Evolutionary conservation across 1,284 basidiomycete genomes (phyloP).

Genomic region (Sanghuangporus baumii): DNA sequence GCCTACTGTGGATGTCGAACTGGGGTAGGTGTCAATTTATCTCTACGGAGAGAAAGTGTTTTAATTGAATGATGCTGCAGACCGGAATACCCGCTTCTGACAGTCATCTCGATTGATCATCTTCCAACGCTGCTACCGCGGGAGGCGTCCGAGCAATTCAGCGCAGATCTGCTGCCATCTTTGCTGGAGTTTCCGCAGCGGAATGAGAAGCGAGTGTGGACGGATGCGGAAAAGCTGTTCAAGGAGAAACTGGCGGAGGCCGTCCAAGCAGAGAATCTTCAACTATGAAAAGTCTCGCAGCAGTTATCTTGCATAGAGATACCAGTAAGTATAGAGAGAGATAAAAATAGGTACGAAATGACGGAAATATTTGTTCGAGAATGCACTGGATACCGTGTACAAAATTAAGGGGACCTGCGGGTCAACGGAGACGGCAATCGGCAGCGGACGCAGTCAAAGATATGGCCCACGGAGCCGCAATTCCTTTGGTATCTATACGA

Average conservation of each 20-base stretch:
- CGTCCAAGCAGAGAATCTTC: constrained; percentile 32
- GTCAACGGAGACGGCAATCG: neutral
- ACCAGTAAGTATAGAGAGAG: neutral
- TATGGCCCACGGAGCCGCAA: neutral
- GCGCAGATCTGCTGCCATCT: constrained; percentile 83
- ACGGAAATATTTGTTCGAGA: neutral
- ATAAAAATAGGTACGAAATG: neutral
- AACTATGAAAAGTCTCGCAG: neutral
- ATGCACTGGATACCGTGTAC: neutral
- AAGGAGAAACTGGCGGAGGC: constrained; percentile 72
- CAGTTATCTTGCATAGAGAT: too few species aligned
- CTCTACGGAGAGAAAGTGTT: neutral
- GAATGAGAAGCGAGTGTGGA: constrained; percentile 76
- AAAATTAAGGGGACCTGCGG: neutral
- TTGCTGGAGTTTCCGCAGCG: constrained; percentile 74
- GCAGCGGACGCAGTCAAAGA: neutral
- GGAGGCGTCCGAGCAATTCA: constrained; percentile 97
- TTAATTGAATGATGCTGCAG: constrained; percentile 28
- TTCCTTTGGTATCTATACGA: neutral
- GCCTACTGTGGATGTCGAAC: constrained; percentile 86
- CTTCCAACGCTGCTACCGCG: constrained; percentile 93
- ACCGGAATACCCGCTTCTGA: constrained; percentile 58
- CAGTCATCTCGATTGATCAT: constrained; percentile 96
- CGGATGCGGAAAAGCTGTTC: constrained; percentile 85
- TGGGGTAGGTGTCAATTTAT: constrained; percentile 48